Base-by-base conservation (phyloP, 139 green algal species). In the Picochlorum sp. region DNA sequence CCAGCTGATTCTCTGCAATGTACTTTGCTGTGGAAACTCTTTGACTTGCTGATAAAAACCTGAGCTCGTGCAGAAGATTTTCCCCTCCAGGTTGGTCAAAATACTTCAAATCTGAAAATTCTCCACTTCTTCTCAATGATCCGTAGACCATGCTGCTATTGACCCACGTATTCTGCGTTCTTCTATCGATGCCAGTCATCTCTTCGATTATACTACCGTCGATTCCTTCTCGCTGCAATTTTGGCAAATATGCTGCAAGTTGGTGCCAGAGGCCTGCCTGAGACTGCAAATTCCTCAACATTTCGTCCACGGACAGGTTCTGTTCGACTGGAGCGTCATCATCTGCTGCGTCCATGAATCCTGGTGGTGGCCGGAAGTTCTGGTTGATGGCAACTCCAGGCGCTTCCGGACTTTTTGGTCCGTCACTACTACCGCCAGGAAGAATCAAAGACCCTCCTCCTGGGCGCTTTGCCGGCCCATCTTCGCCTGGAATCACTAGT, bases 291-390 rank as follows among this genome's bases (percentile, higher is more conserved):
- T 65, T 66, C 45, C 68, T 75, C 2, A 90, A 54, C 72, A 86
- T 74, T 30, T 64, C 57, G 4, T 77, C 68, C 11, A 26, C 15
- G 20, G 61, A 18, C 51, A 82, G 44, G 51, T 62, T 45, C 14
- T 61, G 34, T 3, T 41, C 52, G 21, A 38, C 26, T 7, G 23
- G 13, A n/a, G 1, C 18, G 21, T 7, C 71, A 49, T n/a, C 60
- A 62, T 21, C 37, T 4, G 30, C 28, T 28, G 13, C 67, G 24
- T 90, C 76, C 85, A 93, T 90, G 74, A 93, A 93, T 21, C 85
- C 85, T 3, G 85, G 72, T 2, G 85, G 86, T 4, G 85, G 85
- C 1, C 84, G 64, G 68, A 83, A 90, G 47, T 76, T 70, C 54
- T 77, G 67, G 4, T 56, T 57, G 26, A 44, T 38, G 16, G 66